These are phyloP conservation scores for Kwoniella dejecticola DNA, from an alignment of 768 basidiomycete species.

Conservation along the genomic window DNA sequence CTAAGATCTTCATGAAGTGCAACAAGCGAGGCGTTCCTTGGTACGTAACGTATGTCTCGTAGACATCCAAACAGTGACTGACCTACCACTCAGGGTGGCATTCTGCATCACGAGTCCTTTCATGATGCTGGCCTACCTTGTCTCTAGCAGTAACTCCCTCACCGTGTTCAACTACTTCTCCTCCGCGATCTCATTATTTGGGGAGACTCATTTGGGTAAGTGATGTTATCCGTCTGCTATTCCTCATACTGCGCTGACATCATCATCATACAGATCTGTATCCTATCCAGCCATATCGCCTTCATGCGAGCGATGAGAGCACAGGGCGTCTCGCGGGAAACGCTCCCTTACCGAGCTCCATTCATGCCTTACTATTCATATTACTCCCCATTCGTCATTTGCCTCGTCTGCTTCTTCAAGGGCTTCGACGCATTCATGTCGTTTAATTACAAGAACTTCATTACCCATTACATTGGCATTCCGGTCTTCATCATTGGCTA, in stretches of 20 bases:
- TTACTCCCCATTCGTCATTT: constrained; percentile 69
- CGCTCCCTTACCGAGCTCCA: constrained; percentile 55
- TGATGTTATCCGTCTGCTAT: too few relatives aligned
- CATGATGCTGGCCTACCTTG: constrained; percentile 67
- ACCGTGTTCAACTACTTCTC: constrained; percentile 52
- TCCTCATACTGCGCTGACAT: too few relatives aligned
- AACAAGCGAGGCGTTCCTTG: constrained; percentile 62
- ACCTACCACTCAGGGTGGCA: background rate
- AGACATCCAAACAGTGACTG: constrained; percentile 40
- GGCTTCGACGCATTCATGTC: constrained; percentile 62
- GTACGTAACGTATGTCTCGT: constrained; percentile 39
- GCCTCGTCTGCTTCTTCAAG: constrained; percentile 63
- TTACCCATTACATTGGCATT: constrained; percentile 57
- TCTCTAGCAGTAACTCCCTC: constrained; percentile 62
- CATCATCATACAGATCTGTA: constrained; percentile 17
- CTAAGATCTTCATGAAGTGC: constrained; percentile 61
- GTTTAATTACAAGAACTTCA: constrained; percentile 58
- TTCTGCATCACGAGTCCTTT: constrained; percentile 16
- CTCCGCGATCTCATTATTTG: constrained; percentile 37
- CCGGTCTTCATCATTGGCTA: constrained; percentile 61
- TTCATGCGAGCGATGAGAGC: constrained; percentile 47
- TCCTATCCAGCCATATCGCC: constrained; percentile 38
- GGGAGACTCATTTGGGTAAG: constrained; percentile 38
- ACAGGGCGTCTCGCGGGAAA: constrained; percentile 59
- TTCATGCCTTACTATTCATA: constrained; percentile 66